Evolutionary conservation across 108 stramenopile genomes (phyloP).

Genomic region (Cyclotella atomus): DNA sequence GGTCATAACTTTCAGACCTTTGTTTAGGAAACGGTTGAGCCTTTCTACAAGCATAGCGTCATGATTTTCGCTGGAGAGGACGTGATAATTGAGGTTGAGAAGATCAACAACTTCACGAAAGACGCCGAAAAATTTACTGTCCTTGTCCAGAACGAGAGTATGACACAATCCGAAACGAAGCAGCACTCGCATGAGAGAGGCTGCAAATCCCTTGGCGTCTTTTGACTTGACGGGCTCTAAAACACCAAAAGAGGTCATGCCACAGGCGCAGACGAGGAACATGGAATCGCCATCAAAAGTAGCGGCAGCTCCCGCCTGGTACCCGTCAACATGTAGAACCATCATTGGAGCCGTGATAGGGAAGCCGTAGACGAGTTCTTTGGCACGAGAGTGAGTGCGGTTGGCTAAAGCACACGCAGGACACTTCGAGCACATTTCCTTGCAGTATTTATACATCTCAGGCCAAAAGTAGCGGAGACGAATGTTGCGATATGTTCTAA

Average conservation of each 20-base stretch:
- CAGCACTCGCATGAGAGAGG: constrained; percentile 16
- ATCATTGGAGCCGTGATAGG: constrained; percentile 2
- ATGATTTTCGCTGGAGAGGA: constrained; percentile 6
- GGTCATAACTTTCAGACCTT: constrained; percentile 2
- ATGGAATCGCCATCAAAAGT: not conserved
- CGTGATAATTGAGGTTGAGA: constrained; percentile 9
- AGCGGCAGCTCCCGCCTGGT: not conserved
- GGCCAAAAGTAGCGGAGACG: constrained; percentile 25
- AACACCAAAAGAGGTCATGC: constrained; percentile 5
- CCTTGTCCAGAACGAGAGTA: constrained; percentile 14
- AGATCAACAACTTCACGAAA: not conserved
- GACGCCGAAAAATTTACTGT: not conserved
- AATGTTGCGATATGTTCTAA: constrained; percentile 3
- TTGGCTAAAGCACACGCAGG: constrained; percentile 14
- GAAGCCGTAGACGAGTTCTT: constrained; percentile 3
- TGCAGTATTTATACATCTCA: constrained; percentile 3
- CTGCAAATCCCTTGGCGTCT: not conserved
- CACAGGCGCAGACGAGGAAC: not conserved
- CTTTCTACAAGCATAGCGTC: constrained; percentile 23
- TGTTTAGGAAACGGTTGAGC: constrained; percentile 32
- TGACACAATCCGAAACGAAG: constrained; percentile 12
- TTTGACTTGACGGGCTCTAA: not conserved
- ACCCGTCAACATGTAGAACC: constrained; percentile 5
- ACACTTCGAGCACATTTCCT: not conserved
- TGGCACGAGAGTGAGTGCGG: not conserved